A percentile compares a stretch with the other conserved stretches of the same genome.
phyloP scores from a whole-genome alignment of 2,329 filamentous ascomycete genomes.

The Lasiodiplodia hormozganensis region DNA sequence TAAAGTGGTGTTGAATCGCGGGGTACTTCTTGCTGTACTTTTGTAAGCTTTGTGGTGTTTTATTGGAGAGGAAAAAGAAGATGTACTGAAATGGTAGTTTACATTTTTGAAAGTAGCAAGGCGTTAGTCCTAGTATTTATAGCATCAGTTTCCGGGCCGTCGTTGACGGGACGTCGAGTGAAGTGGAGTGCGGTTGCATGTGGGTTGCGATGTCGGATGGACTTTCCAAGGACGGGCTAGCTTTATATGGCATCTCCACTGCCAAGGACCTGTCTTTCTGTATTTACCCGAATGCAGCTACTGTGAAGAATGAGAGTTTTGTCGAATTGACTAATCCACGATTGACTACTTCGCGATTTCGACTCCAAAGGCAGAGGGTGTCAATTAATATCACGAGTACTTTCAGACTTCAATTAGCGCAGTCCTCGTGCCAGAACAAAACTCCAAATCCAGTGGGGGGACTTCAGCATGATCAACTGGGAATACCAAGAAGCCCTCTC shows the following conservation, averaged over 20 bases:
- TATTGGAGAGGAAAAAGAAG: neutral
- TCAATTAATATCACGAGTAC: too few relatives aligned
- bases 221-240: slow-evolving; percentile 18
- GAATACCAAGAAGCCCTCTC: too few relatives aligned
- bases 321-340: neutral
- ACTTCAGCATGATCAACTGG: too few relatives aligned
- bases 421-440: neutral
- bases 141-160: neutral
- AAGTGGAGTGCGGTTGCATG: slow-evolving; percentile 12
- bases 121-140: neutral
- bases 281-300: neutral
- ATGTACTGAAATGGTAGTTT: neutral
- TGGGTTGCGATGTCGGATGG: slow-evolving; percentile 24
- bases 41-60: neutral
- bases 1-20: neutral
- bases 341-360: neutral
- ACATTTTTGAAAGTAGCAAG: neutral
- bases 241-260: neutral
- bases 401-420: too few relatives aligned
- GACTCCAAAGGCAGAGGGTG: too few relatives aligned
- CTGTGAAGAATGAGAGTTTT: neutral
- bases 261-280: neutral
- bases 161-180: neutral
- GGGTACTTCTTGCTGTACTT: neutral
- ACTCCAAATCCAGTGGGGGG: neutral